Base-by-base conservation (phyloP, 2,329 filamentous ascomycete genomes). In the Dryadomyces quercus-mongolicae region DNA sequence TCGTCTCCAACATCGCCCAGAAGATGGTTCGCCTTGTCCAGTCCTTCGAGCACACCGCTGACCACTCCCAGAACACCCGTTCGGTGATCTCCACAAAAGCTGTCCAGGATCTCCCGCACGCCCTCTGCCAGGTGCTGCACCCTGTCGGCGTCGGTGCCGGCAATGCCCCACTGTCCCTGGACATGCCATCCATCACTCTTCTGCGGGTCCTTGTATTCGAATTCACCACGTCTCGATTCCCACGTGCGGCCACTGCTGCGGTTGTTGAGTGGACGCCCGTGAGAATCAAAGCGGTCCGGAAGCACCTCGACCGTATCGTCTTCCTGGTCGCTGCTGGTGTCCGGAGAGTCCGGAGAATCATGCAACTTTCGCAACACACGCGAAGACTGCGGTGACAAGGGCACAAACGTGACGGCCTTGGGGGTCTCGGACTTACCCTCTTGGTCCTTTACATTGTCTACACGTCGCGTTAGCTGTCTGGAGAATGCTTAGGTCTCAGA, bases 281-380 rank as follows among this genome's bases (percentile, higher is more conserved):
- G 60, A 0, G 61, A 54, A 56, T 78, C 74, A 51, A 78, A 78
- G 0, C 75, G 70, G 52, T 73, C 71, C 0, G 75, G 75, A 0
- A 78, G 61, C 2, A 66, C 58, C 57, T 77, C 74, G 1, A 76
- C 60, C 0, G 67, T 65, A 3, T 68, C 67, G 7, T 71, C 62
- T 0, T 70, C 65, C 36, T 12, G 36, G 10, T 16, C 25, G 25
- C 4, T 31, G 25, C 25, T 31, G 25, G 25, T 31, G 25, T 31
- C 25, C 25, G 25, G 25, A 31, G 25, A 31, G 25, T 31, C 25
- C 25, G 25, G 25, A 31, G 25, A 31, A 31, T 31, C 25, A 31
- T 8, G 25, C 25, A 31, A 31, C 25, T 31, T 4, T 31, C 8
- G 25, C n/a, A n/a, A n/a, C n/a, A n/a, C n/a, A n/a, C n/a, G n/a